Evolutionary conservation across 306 rosid species (phyloP).

Genomic region (Prunus kanzakura): DNA sequence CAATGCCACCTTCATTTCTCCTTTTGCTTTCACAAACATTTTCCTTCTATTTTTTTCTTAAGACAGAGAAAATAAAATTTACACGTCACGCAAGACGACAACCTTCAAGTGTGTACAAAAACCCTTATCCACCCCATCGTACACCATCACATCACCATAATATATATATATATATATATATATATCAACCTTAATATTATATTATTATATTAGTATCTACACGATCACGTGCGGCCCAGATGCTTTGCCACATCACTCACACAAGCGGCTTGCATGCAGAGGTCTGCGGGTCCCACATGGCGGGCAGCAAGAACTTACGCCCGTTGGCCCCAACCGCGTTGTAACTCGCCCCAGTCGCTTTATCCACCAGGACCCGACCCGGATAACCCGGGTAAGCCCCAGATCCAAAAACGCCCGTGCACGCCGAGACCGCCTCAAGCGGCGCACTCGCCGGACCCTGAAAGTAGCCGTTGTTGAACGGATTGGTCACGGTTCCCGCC

Average conservation of each 20-base stretch:
- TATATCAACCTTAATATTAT: not conserved
- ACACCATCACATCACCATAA: not conserved
- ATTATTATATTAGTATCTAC: not conserved
- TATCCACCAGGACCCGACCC: conserved; percentile 59
- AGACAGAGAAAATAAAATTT: conserved; percentile 22
- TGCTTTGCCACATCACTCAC: conserved; percentile 15
- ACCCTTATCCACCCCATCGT: conserved; percentile 30
- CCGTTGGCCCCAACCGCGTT: conserved; percentile 73
- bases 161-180: not conserved
- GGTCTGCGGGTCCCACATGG: conserved; percentile 91
- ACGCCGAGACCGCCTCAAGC: conserved; percentile 79
- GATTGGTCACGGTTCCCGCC: conserved; percentile 92
- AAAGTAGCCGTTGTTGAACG: conserved; percentile 74
- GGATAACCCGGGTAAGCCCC: conserved; percentile 89
- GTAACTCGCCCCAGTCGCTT: conserved; percentile 61
- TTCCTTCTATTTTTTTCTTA: not conserved
- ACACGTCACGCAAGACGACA: conserved; percentile 64
- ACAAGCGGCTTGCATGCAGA: conserved; percentile 67
- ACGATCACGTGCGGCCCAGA: not conserved
- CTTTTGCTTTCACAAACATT: not conserved
- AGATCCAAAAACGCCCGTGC: conserved; percentile 68
- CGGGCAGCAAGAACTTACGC: conserved; percentile 66
- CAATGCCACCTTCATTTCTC: not conserved
- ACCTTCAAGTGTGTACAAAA: conserved; percentile 14
- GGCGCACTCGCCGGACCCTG: conserved; percentile 84